Base-by-base conservation (phyloP, 495 filamentous ascomycete genomes). In the Penicillium maclennaniae region DNA sequence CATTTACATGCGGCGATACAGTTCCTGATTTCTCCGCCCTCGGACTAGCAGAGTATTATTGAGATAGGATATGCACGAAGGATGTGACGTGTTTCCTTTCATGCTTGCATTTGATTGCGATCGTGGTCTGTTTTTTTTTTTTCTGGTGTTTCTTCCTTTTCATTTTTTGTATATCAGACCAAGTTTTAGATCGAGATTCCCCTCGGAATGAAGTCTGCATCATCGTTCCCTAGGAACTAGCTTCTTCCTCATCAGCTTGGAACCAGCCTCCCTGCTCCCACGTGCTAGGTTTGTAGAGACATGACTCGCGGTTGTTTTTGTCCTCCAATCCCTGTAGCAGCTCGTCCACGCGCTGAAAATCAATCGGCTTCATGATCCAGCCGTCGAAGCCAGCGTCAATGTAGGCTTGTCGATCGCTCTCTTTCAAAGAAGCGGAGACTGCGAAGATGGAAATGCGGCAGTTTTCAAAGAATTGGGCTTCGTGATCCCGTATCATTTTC, bases 321-420 rank as follows among this genome's bases (percentile, higher is more conserved):
- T 81, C 68, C 17, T 74, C 68, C 26, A 89, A 83, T 0, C 87
- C 85, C 1, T 58, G 56, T 12, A 92, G 67, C 9, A 91, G 66
- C n/a, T 68, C 64, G 63, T 80, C 75, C 15, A 91, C 69, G 19
- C 87, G 70, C 52, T 83, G 81, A 58, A 92, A 91, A 57, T 90
- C 80, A 55, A 92, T 82, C 0, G 88, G 88, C 60, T 91, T 91
- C 61, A 89, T 78, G 40, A 95, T 88, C 89, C 89, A 95, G 14
- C 87, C 90, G 55, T 95, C 90, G 59, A 95, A 93, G 0, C 91
- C 91, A 6, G 82, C 79, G 28, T 85, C 76, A 38, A 90, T 77
- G 62, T 95, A 96, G 6, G 61, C 78, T 20, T 83, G 65, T 15
- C 76, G 78, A 9, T 88, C 79, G 37, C 74, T 78, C 66, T 95